These are phyloP conservation scores for Aspergillus sclerotialis DNA, from an alignment of 2,329 filamentous ascomycete genomes.

Conservation along the genomic window DNA sequence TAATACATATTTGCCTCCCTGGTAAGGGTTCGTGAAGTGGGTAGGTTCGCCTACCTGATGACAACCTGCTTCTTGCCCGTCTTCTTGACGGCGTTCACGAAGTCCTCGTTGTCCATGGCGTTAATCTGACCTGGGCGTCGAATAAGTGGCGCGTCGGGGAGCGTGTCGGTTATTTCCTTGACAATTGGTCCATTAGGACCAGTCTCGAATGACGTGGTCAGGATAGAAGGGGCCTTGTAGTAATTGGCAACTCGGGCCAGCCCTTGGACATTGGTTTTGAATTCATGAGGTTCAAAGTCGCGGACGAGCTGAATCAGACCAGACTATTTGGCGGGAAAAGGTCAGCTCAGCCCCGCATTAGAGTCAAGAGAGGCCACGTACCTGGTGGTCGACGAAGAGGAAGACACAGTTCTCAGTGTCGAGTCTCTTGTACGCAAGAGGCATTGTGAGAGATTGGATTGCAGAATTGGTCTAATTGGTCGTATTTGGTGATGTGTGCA, in stretches of 20 bases:
- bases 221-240: constrained; percentile 61
- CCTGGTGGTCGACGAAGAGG: constrained; percentile 27
- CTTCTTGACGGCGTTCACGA: constrained; percentile 58
- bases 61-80: constrained; percentile 64
- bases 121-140: constrained; percentile 65
- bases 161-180: constrained; percentile 61
- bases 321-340: too few species aligned
- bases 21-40: background rate
- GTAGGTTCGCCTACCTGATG: constrained; percentile 37
- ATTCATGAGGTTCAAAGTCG: constrained; percentile 61
- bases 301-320: constrained; percentile 43
- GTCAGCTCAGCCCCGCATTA: background rate
- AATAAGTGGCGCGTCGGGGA: constrained; percentile 60
- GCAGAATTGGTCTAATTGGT: too few species aligned
- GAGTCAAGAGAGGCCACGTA: constrained; percentile 2
- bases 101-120: constrained; percentile 68
- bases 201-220: constrained; percentile 62
- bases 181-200: constrained; percentile 67
- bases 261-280: constrained; percentile 60
- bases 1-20: background rate
- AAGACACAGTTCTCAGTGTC: constrained; percentile 5
- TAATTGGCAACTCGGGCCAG: constrained; percentile 60
- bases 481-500: too few species aligned
- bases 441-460: constrained; percentile 1
- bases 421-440: constrained; percentile 1